phyloP scores from a whole-genome alignment of 208 protist species.

The Acanthamoeba healyi region DNA sequence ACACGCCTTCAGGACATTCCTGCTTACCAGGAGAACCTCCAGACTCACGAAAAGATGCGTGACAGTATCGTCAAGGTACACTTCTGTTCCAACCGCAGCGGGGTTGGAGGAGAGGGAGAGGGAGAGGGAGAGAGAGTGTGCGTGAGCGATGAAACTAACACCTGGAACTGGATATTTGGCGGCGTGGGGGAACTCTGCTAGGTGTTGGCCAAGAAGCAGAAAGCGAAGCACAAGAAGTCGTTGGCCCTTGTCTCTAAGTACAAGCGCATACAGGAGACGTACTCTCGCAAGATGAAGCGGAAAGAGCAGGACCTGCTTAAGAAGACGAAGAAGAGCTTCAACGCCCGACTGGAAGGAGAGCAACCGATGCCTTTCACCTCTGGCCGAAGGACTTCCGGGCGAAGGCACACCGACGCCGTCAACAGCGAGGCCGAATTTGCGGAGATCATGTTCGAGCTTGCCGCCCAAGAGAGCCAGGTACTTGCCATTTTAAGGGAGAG shows the following conservation, averaged over 20 bases:
- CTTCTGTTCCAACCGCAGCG: no score
- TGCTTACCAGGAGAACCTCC: constrained; percentile 56
- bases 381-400: constrained; percentile 3
- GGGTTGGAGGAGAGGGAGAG: no score
- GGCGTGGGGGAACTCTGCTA: no score
- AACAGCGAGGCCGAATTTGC: constrained; percentile 72
- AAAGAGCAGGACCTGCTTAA: constrained; percentile 48
- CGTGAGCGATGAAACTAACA: no score
- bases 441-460: constrained; percentile 71
- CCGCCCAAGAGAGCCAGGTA: constrained; percentile 69
- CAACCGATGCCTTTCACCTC: constrained; percentile 4
- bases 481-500: no score
- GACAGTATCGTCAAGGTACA: constrained; percentile 59
- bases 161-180: no score
- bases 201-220: constrained; percentile 48
- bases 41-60: constrained; percentile 57
- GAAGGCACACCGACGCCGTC: constrained; percentile 51
- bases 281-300: constrained; percentile 54
- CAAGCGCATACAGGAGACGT: constrained; percentile 25
- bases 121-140: no score
- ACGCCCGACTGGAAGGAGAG: not conserved
- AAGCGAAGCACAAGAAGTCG: constrained; percentile 54
- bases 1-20: constrained; percentile 51
- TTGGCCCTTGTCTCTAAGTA: constrained; percentile 61
- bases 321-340: constrained; percentile 55